Evolutionary conservation across 78 protist genomes (phyloP).

Genomic region (Cavenderia fasciculata): DNA sequence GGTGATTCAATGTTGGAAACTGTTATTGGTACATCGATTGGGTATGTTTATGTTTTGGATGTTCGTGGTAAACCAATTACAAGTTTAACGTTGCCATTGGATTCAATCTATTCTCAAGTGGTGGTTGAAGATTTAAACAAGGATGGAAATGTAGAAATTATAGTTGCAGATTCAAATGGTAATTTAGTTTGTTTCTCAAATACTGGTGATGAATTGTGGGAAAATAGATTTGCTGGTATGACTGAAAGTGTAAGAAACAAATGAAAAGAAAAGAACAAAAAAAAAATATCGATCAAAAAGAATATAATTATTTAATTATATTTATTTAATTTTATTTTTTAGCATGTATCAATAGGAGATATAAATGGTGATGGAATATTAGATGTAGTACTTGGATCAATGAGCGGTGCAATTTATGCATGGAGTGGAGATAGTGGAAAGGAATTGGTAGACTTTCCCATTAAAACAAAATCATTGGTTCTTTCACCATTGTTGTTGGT

Average conservation of each 20-base stretch:
- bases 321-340: not conserved
- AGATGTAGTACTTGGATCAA: slow-evolving; percentile 89
- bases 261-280: too few relatives aligned
- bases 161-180: slow-evolving; percentile 73
- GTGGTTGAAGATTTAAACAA: slow-evolving; percentile 83
- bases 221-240: slow-evolving; percentile 3
- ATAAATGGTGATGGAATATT: slow-evolving; percentile 91
- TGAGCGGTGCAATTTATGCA: slow-evolving; percentile 85
- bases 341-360: slow-evolving; percentile 87
- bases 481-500: slow-evolving; percentile 62
- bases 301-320: not conserved
- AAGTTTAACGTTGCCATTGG: slow-evolving; percentile 83
- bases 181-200: slow-evolving; percentile 14
- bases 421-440: slow-evolving; percentile 81
- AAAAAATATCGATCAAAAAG: too few relatives aligned
- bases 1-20: slow-evolving; percentile 85
- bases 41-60: slow-evolving; percentile 82
- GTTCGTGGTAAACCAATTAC: slow-evolving; percentile 38
- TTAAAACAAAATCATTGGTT: slow-evolving; percentile 42
- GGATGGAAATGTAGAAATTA: slow-evolving; percentile 89
- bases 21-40: slow-evolving; percentile 77
- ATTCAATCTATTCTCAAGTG: slow-evolving; percentile 83
- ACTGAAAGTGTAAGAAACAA: slow-evolving; percentile 4
- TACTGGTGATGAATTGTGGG: slow-evolving; percentile 70
- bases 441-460: slow-evolving; percentile 72